Base-by-base conservation (phyloP, 1,139 yeast genomes). In the Pneumocystis jirovecii region DNA sequence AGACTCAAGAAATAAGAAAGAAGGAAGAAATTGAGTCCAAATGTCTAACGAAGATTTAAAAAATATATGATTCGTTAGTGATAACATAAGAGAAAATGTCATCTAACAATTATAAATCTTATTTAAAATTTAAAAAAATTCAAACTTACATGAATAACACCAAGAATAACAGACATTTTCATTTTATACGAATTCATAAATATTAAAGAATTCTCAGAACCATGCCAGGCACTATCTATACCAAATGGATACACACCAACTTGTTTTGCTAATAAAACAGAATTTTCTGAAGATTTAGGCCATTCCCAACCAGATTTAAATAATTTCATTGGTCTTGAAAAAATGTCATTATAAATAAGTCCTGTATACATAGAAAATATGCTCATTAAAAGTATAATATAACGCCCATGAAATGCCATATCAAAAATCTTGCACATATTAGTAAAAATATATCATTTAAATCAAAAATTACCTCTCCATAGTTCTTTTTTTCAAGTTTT, bases 171-270 rank as follows among this genome's bases (percentile, higher is more conserved):
- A 1, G 97, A 90, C 68, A 93, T 78, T 74, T 93, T 93, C 99
- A 93, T 93, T 79, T 93, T 93, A 78, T 89, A 91, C 1, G 97
- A 90, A 76, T 93, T 93, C 64, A 96, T 85, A 76, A 93, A 93
- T 66, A 93, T 78, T 72, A 93, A 80, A 68, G 86, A 87, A 76
- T 95, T 95, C 68, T 93, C 97, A 57, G 97, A 83, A 1, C 97
- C 97, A 74, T 93, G 98, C 99, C 99, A 93, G 19, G 86, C 88
- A 77, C 89, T 89, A 76, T 93, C 99, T 63, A 93, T 75, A 66
- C 99, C 99, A 71, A 91, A 78, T 10, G 87, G 81, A 74, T 95
- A 95, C 15, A 84, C 83, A 7, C 95, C 90, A 2, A 80, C 77
- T 70, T 81, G 82, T 34, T 79, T 77, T 3, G 93, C 97, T 64